Conservation (phyloP, 225 moss, liverwort and hornwort species). For the Anthoceros angustus region DNA sequence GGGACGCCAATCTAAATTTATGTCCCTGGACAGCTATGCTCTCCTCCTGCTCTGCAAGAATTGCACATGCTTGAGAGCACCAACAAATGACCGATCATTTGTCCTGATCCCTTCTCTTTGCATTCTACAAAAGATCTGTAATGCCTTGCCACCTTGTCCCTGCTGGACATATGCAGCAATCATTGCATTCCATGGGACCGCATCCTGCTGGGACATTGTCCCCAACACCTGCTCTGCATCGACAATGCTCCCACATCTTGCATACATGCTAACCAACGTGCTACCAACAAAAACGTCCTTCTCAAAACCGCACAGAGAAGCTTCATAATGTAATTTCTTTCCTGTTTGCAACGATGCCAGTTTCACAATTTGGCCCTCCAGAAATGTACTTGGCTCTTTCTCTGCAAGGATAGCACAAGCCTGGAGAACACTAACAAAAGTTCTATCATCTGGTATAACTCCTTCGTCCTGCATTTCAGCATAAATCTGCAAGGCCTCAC, state of each 20-base stretch:
- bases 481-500: neutral
- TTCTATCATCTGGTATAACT: neutral
- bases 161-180: neutral
- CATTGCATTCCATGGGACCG: neutral
- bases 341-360: neutral
- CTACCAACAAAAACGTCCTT: neutral
- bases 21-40: neutral
- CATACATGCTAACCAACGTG: neutral
- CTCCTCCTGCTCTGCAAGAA: neutral
- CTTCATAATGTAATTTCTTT: neutral
- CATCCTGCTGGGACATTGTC: neutral
- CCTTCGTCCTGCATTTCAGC: neutral
- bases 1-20: neutral
- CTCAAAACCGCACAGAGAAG: neutral
- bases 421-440: neutral
- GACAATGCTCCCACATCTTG: neutral
- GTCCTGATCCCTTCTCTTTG: neutral
- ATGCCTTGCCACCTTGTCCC: neutral
- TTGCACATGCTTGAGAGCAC: neutral
- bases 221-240: neutral
- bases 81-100: neutral
- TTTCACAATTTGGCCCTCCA: neutral
- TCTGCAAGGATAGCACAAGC: neutral
- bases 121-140: neutral
- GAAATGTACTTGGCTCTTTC: neutral